These are phyloP conservation scores for Chytriomyces confervae DNA, from an alignment of 192 early-diverging fungal species.

Conservation along the genomic window DNA sequence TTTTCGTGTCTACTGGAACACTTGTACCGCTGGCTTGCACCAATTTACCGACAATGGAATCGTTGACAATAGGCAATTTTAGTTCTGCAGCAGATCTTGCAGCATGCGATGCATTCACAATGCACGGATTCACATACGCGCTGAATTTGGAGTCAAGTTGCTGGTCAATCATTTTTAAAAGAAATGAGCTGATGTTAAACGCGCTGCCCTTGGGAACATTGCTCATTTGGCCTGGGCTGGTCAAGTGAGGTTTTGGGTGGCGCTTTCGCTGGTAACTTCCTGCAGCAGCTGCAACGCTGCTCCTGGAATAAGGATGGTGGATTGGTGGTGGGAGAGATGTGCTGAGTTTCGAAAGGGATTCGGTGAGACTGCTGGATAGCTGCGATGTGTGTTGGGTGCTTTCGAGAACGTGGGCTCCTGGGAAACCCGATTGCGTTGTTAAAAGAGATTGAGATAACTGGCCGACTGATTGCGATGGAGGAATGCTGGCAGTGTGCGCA, in stretches of 20 bases:
- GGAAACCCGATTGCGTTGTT: too few relatives aligned
- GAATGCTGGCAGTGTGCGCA: too few relatives aligned
- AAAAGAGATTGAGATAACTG: too few relatives aligned
- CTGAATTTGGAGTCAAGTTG: slow-evolving; percentile 23
- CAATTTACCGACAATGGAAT: too few relatives aligned
- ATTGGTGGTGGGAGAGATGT: slow-evolving; percentile 2
- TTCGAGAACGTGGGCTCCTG: background rate
- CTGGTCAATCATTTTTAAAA: slow-evolving; percentile 32
- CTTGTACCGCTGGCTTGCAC: background rate
- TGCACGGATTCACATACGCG: background rate
- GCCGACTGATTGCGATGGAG: too few relatives aligned
- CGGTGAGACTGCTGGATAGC: slow-evolving; percentile 18
- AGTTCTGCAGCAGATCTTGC: background rate
- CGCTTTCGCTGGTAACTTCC: slow-evolving; percentile 24
- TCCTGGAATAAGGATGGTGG: slow-evolving; percentile 8
- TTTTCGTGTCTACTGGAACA: background rate
- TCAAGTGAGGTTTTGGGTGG: slow-evolving; percentile 19
- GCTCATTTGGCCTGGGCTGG: background rate
- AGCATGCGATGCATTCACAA: background rate
- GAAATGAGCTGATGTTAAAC: slow-evolving; percentile 15
- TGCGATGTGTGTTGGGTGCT: background rate
- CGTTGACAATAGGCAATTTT: too few relatives aligned
- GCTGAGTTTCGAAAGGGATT: slow-evolving; percentile 23
- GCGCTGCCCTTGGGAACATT: slow-evolving; percentile 7
- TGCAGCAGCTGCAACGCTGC: background rate